Base-by-base conservation (phyloP, 2,329 filamentous ascomycete species). In the Xylariales sp. region DNA sequence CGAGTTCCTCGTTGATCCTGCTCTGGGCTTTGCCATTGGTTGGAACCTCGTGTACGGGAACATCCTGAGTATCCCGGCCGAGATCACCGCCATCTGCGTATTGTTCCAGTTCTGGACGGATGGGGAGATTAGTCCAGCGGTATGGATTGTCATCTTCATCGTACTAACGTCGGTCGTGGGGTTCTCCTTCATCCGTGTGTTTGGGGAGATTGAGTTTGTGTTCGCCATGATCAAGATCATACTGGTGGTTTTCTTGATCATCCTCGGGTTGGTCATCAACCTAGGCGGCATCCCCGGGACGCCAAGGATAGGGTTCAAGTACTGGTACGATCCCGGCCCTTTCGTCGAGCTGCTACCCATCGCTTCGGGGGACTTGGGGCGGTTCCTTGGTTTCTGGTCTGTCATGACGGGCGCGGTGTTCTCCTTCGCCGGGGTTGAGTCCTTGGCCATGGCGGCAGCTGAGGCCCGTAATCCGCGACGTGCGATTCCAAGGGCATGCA, bases 271-370 rank as follows among this genome's bases (percentile, higher is more conserved):
- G 21, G 68, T 83, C 43, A 78, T 84, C 51, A 74, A 80, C 51
- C 68, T 82, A 1, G 80, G 80, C 21, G 80, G 79, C 34, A 69
- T 78, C 2, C 73, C 79, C 0, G 76, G 76, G 4, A 72, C 71
- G 0, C 68, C 74, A 15, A 66, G 74, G 4, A 70, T 80, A 38
- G 84, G 84, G 2, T 87, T 87, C 58, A 62, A 69, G 28, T 86
- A 85, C 60, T 89, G 84, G 85, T 74, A 68, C 40, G 61, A 80
- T 22, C 84, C 84, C 0, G 83, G 81, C 1, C 78, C 82, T 0
- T 83, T 85, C 51, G 78, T 82, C 24, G 76, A 82, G 51, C 78
- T 43, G 21, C 20, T 39, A 5, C 39, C 82, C 53, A 73, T 85
- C n/a, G 69, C 70, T 3, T 65, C 63, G 0, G 79, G 78, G 1